Evolutionary conservation across 495 filamentous ascomycete genomes (phyloP), one percentile per base, ranked within the genome.

Genomic region (Wilcoxina mikolae): DNA sequence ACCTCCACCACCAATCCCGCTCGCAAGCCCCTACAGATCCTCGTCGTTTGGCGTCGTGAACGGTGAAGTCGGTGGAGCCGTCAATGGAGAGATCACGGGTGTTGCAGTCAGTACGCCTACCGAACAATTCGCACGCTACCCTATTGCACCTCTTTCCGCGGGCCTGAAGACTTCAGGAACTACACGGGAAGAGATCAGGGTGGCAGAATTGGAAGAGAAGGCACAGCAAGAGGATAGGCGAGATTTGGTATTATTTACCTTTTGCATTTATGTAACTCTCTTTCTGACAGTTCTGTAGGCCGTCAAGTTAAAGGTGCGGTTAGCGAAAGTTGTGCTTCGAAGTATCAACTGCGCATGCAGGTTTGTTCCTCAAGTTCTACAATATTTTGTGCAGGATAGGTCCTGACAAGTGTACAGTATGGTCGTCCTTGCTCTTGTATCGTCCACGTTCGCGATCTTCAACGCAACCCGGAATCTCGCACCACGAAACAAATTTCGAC

Each of bases 271-370:
- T 23, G 7, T 5, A 0, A 25, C 31, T 5, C 31, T 33, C 15
- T 12, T 46, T 15, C 72, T 75, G 67, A 77, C 66, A 51, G 29
- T 18, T 5, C 29, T 29, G 35, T 65, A 96, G 90, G 85, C 84
- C 78, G 76, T 94, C 67, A 99, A 99, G 74, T 76, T 83, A 17
- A 81, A 89, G 46, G 87, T 99, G 29, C 82, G 91, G 12, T 76
- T 95, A 64, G 93, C 89, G 56, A 99, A 99, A 73, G 81, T 95
- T 57, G 78, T 93, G 58, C 81, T 99, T 27, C 83, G 91, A 57
- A 80, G 85, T 51, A 82, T 95, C 68, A 96, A 88, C 76, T 95
- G 96, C 70, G 85, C 83, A 69, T 99, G 91, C 41, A 59, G 57
- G 27, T 33, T 51, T 20, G 95, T 98, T 64, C 84, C 95, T 56